phyloP scores from a whole-genome alignment of 2,329 filamentous ascomycete species.

The Ampelomyces quisqualis region DNA sequence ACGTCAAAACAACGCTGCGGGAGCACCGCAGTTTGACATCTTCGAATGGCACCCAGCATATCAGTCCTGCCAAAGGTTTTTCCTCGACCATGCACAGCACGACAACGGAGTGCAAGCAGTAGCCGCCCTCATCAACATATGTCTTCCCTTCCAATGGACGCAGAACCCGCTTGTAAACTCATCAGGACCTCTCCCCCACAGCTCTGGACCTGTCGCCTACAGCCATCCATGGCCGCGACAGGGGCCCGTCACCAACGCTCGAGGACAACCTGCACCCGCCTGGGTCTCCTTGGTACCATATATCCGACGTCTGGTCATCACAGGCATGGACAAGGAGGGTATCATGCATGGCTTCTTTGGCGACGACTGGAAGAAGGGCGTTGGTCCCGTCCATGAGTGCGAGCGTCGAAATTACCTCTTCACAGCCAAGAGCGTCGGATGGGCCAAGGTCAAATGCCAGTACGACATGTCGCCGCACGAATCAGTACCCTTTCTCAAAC shows the following conservation, averaged over 20 bases:
- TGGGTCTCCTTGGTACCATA: constrained; percentile 79
- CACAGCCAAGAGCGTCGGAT: constrained; percentile 87
- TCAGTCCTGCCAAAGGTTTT: constrained; percentile 86
- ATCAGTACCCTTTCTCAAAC: constrained; percentile 81
- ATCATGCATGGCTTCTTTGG: constrained; percentile 96
- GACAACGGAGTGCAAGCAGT: constrained; percentile 80
- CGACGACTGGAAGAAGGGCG: constrained; percentile 81
- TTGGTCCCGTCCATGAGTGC: constrained; percentile 80
- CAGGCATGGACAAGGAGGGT: constrained; percentile 81
- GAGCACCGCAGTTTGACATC: constrained; percentile 64
- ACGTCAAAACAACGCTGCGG: constrained; percentile 16
- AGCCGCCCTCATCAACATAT: constrained; percentile 88
- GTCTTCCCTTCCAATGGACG: constrained; percentile 77
- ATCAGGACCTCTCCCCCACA: constrained; percentile 33
- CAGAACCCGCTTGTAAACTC: constrained; percentile 50
- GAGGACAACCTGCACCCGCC: constrained; percentile 41
- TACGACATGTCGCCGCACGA: constrained; percentile 88
- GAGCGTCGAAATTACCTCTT: constrained; percentile 95
- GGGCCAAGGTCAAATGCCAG: constrained; percentile 83
- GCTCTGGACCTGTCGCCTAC: constrained; percentile 37
- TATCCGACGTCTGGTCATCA: constrained; percentile 84
- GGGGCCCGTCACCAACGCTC: constrained; percentile 43
- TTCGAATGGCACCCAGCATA: constrained; percentile 93
- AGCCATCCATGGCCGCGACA: constrained; percentile 46
- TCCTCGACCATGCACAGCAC: constrained; percentile 87